Base-by-base conservation (phyloP, 495 filamentous ascomycete genomes). In the Jackrogersella minutella region DNA sequence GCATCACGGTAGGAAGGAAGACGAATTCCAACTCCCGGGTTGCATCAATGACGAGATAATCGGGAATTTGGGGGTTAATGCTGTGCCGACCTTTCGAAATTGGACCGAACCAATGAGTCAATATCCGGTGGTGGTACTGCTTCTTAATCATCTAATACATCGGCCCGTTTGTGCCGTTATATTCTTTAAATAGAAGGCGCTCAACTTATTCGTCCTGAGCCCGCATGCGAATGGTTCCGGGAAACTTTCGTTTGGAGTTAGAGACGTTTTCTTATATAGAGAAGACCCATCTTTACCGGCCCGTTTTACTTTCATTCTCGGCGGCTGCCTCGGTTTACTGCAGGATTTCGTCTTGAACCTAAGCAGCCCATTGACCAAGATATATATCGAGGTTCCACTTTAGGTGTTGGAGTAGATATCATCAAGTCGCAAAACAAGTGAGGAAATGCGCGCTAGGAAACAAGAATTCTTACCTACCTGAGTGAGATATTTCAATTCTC, bases 81-180 rank as follows among this genome's bases (percentile, higher is more conserved):
- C 49, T 63, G 59, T 30, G 28, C 31, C 58, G 53, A 59, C 55
- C 54, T 21, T 53, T 54, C 59, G 47, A 49, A 63, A 64, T 69
- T 59, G 17, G 54, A 58, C 66, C 60, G 66, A 69, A 50, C 66
- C 66, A 60, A 64, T 60, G 55, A 56, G 50, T 49, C 65, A n/a
- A 59, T 54, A 59, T 60, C 55, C 50, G 60, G 55, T 60, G 60
- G 66, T 69, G n/a, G 66, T 63, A 69, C 66, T 64, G 66, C 66
- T 56, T 64, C 60, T 69, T n/a, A 34, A 56, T 49, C 60, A 58
- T 33, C 59, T 55, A 55, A 60, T 58, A 54, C 41, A 60, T 69
- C 66, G 66, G 66, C 30, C 66, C 66, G 66, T 61, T 62, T 66
- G 34, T 13, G 21, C 41, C 26, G 22, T 3, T 37, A 49, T 64